Conservation (phyloP, 208 protist genomes). For the Leishmania arabica region DNA sequence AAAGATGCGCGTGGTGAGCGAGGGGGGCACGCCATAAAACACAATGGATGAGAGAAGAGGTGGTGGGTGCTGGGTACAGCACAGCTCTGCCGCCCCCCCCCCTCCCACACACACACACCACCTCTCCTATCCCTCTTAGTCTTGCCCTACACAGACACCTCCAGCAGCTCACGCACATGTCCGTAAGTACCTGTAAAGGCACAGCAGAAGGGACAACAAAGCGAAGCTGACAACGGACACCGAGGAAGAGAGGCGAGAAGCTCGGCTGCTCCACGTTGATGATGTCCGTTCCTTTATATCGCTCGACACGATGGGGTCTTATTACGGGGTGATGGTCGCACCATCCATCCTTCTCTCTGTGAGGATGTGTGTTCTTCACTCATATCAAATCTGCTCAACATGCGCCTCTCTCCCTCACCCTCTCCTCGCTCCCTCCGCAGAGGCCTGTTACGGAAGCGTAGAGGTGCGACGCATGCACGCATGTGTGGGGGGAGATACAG, state of each 20-base stretch:
- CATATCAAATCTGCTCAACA: neutral
- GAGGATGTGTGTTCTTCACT: neutral
- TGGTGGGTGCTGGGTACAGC: neutral
- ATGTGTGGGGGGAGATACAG: neutral
- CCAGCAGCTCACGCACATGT: neutral
- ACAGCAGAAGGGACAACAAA: neutral
- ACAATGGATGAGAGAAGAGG: neutral
- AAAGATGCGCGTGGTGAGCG: neutral
- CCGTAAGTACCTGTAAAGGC: neutral
- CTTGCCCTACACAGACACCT: neutral
- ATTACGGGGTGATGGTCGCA: conserved; percentile 6
- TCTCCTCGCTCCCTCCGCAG: neutral
- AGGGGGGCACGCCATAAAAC: neutral
- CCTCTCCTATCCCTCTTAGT: neutral
- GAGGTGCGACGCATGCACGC: neutral
- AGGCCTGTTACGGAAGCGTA: neutral
- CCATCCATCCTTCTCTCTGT: conserved; percentile 2
- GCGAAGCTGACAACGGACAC: neutral
- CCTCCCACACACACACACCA: no score
- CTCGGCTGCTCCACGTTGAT: neutral
- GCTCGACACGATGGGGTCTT: neutral
- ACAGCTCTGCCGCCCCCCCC: neutral
- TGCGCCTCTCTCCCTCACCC: neutral
- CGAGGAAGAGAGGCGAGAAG: neutral
- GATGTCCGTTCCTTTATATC: neutral